Conservation (phyloP, 1,284 basidiomycete species). For the Cystobasidium sp. region DNA sequence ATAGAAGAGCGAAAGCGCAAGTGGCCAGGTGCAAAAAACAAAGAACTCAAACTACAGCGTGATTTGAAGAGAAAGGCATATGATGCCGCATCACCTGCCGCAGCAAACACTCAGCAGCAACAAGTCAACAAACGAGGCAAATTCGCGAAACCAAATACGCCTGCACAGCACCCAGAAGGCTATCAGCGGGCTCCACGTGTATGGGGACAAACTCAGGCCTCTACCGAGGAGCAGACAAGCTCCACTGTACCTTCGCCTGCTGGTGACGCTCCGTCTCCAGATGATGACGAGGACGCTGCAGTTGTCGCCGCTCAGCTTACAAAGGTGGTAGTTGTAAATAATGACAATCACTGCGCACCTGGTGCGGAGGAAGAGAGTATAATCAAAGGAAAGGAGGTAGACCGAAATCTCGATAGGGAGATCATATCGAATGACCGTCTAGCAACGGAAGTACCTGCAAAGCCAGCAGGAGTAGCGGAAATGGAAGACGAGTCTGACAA, state of each 20-base stretch:
- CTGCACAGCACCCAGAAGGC: slow-evolving; percentile 5
- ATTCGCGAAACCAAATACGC: background rate
- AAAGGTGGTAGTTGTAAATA: too few species aligned
- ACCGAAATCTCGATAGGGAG: background rate
- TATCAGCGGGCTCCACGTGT: slow-evolving; percentile 21
- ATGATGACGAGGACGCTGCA: slow-evolving; percentile 12
- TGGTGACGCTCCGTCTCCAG: background rate
- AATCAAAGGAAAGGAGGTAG: too few species aligned
- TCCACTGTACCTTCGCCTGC: background rate
- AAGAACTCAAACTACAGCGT: slow-evolving; percentile 67
- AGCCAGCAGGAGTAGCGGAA: background rate
- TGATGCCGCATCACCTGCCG: slow-evolving; percentile 29
- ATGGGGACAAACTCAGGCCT: background rate
- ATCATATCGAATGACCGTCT: background rate
- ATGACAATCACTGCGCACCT: too few species aligned
- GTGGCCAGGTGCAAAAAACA: slow-evolving; percentile 72
- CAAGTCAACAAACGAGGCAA: background rate
- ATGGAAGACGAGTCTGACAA: slow-evolving; percentile 16
- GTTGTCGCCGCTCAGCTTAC: background rate
- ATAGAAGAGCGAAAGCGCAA: slow-evolving; percentile 80
- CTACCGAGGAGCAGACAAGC: background rate
- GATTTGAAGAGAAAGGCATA: slow-evolving; percentile 31
- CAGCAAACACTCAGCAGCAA: background rate
- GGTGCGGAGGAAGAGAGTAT: too few species aligned
- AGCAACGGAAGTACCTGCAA: background rate